These are phyloP conservation scores for Fusarium dimerum DNA, from an alignment of 2,329 filamentous ascomycete species.

Conservation along the genomic window DNA sequence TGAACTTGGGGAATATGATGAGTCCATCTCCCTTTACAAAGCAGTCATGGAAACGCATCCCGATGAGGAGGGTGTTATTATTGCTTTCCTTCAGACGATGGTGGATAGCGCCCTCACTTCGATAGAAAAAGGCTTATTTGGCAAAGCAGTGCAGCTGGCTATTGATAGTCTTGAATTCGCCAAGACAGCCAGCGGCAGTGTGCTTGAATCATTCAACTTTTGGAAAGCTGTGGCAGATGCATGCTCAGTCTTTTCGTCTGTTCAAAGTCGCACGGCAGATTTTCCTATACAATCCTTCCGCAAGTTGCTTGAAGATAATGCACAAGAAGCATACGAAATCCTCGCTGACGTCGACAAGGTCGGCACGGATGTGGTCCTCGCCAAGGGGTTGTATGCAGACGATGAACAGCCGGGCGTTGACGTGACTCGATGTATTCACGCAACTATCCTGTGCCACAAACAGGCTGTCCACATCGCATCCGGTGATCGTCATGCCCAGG, in stretches of 20 bases:
- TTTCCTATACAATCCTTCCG: slow-evolving; percentile 63
- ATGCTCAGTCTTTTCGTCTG: slow-evolving; percentile 78
- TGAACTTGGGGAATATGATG: slow-evolving; percentile 87
- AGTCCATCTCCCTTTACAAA: slow-evolving; percentile 76
- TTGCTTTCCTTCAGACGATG: slow-evolving; percentile 85
- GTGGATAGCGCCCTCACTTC: slow-evolving; percentile 78
- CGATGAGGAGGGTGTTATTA: slow-evolving; percentile 80
- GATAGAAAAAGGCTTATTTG: slow-evolving; percentile 82
- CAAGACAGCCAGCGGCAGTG: slow-evolving; percentile 57
- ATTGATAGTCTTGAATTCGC: slow-evolving; percentile 70
- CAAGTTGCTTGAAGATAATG: slow-evolving; percentile 56
- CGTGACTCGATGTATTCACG: slow-evolving; percentile 63
- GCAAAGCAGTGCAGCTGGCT: slow-evolving; percentile 74
- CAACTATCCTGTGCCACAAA: slow-evolving; percentile 83
- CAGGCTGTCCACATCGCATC: slow-evolving; percentile 74
- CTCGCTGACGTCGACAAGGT: slow-evolving; percentile 71
- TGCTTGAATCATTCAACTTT: slow-evolving; percentile 80
- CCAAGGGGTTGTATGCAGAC: slow-evolving; percentile 46
- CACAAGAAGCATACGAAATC: slow-evolving; percentile 58
- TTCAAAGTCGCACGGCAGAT: slow-evolving; percentile 65
- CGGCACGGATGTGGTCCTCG: slow-evolving; percentile 45
- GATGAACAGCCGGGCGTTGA: slow-evolving; percentile 51
- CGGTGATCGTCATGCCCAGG: slow-evolving; percentile 80
- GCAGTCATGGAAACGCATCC: slow-evolving; percentile 68
- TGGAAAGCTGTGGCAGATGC: slow-evolving; percentile 94